These are phyloP conservation scores for Chrysoporthe cubensis DNA, from an alignment of 2,329 filamentous ascomycete genomes.

Conservation along the genomic window DNA sequence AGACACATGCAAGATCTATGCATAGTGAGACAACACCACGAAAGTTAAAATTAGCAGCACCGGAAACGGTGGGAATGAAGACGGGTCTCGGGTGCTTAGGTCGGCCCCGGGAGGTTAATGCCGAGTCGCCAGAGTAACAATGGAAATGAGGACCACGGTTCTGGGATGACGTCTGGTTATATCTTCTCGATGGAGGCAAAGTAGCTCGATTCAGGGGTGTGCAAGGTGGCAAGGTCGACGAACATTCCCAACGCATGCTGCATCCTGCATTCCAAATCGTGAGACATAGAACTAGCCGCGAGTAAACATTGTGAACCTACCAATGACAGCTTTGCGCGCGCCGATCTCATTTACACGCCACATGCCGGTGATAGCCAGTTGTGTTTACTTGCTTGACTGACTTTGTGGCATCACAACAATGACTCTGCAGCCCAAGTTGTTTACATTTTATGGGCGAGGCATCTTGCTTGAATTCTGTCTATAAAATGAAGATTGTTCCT, in stretches of 20 bases:
- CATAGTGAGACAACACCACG: not conserved
- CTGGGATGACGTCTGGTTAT: not conserved
- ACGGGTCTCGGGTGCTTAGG: not conserved
- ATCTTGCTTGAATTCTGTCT: not conserved
- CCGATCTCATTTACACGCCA: not conserved
- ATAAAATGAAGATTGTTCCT: not conserved
- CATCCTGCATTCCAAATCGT: not conserved
- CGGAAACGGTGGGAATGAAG: not conserved
- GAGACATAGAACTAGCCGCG: not conserved
- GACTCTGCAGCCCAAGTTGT: not conserved
- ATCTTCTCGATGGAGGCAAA: not conserved
- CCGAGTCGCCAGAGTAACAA: conserved; percentile 4
- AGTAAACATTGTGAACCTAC: too few species aligned
- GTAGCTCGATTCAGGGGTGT: not conserved
- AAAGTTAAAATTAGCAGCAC: not conserved
- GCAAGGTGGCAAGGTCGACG: too few species aligned
- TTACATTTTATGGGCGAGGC: not conserved
- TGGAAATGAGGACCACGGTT: not conserved
- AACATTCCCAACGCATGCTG: too few species aligned
- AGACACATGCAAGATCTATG: not conserved
- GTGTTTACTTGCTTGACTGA: not conserved
- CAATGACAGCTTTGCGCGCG: conserved; percentile 3
- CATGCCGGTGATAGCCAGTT: conserved; percentile 1
- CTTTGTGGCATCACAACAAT: not conserved
- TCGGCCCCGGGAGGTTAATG: too few species aligned